A percentile compares a stretch with the other conserved stretches of the same genome.
Conservation (phyloP, 306 rosid genomes). For the Rosa multiflora region DNA sequence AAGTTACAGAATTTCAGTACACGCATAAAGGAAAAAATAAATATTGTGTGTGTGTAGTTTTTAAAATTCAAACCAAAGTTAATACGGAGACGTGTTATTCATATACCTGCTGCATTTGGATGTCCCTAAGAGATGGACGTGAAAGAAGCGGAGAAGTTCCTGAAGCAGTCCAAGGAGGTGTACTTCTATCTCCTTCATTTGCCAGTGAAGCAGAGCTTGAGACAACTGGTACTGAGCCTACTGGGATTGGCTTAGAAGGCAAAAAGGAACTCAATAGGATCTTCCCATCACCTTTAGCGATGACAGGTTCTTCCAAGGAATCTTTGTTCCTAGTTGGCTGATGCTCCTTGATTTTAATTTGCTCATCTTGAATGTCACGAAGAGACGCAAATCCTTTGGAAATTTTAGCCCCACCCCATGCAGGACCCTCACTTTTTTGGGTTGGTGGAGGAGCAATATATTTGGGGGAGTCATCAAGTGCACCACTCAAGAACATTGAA, state of each 20-base stretch:
- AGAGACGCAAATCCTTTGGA: conserved; percentile 64
- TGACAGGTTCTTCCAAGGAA: conserved; percentile 51
- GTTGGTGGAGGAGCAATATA: conserved; percentile 50
- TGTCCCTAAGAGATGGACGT: conserved; percentile 80
- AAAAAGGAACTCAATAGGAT: conserved; percentile 64
- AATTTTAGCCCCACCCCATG: conserved; percentile 91
- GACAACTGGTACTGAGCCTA: conserved; percentile 58
- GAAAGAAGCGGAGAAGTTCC: conserved; percentile 80
- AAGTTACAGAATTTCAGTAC: not conserved
- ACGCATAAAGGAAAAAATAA: not conserved
- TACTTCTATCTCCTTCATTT: conserved; percentile 67
- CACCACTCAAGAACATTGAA: conserved; percentile 96
- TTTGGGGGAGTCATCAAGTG: conserved; percentile 66
- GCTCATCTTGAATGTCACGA: conserved; percentile 85
- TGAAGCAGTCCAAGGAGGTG: conserved; percentile 91
- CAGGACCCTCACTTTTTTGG: conserved; percentile 75
- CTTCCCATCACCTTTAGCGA: conserved; percentile 51
- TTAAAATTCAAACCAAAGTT: not conserved
- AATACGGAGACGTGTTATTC: not conserved
- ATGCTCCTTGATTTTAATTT: conserved; percentile 48
- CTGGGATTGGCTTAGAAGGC: conserved; percentile 86
- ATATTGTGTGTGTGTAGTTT: not conserved
- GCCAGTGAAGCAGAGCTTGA: conserved; percentile 37
- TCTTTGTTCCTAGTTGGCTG: conserved; percentile 33
- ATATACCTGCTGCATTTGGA: conserved; percentile 90